A percentile compares a stretch with the other conserved stretches of the same genome.
These are phyloP conservation scores for Cryptomeria japonica DNA, from an alignment of 75 land plant species.

Conservation along the genomic window DNA sequence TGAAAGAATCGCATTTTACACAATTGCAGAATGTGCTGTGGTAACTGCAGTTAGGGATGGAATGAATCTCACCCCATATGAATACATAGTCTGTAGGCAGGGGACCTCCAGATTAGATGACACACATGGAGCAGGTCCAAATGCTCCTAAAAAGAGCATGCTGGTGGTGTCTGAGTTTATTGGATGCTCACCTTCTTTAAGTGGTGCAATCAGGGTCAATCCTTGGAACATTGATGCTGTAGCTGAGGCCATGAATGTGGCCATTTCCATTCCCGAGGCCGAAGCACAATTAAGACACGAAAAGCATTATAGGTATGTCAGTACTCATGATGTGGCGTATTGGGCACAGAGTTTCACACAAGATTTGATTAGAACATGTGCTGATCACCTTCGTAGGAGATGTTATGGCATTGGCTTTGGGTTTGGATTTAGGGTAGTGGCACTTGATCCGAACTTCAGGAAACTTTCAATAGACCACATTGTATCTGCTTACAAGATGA, in stretches of 20 bases:
- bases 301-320: constrained; percentile 73
- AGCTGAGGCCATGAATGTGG: constrained; percentile 72
- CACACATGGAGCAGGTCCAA: constrained; percentile 17
- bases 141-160: constrained; percentile 59
- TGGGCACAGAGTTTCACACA: constrained; percentile 76
- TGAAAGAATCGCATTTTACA: constrained; percentile 73
- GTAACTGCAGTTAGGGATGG: constrained; percentile 87
- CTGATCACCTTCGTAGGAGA: constrained; percentile 60
- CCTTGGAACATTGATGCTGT: constrained; percentile 83
- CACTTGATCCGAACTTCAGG: constrained; percentile 69
- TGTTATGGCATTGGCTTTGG: constrained; percentile 86
- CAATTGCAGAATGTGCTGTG: constrained; percentile 68
- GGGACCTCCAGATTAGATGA: constrained; percentile 53
- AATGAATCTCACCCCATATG: constrained; percentile 84
- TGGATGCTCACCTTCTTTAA: constrained; percentile 77
- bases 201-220: constrained; percentile 78
- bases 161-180: constrained; percentile 75
- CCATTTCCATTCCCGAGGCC: constrained; percentile 43
- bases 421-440: constrained; percentile 65
- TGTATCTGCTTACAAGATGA: constrained; percentile 69
- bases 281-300: constrained; percentile 71
- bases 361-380: constrained; percentile 62
- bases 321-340: constrained; percentile 73
- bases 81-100: constrained; percentile 68
- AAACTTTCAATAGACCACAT: constrained; percentile 70